Conservation (phyloP, 129 eudicot genomes). For the Calendula officinalis region DNA sequence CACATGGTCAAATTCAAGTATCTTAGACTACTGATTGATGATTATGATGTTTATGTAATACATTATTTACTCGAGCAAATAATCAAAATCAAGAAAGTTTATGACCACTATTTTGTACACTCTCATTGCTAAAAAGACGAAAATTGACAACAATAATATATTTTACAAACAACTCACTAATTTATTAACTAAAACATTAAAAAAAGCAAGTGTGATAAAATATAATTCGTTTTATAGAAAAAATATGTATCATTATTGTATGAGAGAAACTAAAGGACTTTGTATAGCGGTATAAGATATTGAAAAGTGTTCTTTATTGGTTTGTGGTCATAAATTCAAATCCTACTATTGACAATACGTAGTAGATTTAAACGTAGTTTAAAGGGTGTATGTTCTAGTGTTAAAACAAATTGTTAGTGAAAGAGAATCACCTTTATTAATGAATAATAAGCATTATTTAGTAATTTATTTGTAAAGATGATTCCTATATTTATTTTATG, state of each 20-base stretch:
- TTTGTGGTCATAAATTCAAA: too few species aligned
- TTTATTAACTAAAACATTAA: neutral
- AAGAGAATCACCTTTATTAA: constrained; percentile 15
- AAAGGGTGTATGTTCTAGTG: too few species aligned
- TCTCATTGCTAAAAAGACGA: neutral
- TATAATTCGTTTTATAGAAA: neutral
- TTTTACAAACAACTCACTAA: neutral
- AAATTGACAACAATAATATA: neutral
- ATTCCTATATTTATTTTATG: constrained; percentile 13
- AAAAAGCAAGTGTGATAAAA: too few species aligned
- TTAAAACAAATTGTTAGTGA: neutral
- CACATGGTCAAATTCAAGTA: neutral
- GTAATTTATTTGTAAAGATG: constrained; percentile 5
- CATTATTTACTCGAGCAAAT: neutral
- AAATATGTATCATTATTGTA: neutral
- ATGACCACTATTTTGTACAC: neutral
- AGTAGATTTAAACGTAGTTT: too few species aligned
- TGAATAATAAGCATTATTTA: constrained; percentile 9
- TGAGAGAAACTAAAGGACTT: too few species aligned
- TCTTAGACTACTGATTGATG: too few species aligned
- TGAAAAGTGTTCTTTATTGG: too few species aligned
- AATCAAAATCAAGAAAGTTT: too few species aligned
- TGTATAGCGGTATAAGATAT: too few species aligned
- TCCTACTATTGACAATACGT: too few species aligned
- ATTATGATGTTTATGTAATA: neutral